Evolutionary conservation across 768 basidiomycete genomes (phyloP).

Genomic region (Glaciozyma martinii): DNA sequence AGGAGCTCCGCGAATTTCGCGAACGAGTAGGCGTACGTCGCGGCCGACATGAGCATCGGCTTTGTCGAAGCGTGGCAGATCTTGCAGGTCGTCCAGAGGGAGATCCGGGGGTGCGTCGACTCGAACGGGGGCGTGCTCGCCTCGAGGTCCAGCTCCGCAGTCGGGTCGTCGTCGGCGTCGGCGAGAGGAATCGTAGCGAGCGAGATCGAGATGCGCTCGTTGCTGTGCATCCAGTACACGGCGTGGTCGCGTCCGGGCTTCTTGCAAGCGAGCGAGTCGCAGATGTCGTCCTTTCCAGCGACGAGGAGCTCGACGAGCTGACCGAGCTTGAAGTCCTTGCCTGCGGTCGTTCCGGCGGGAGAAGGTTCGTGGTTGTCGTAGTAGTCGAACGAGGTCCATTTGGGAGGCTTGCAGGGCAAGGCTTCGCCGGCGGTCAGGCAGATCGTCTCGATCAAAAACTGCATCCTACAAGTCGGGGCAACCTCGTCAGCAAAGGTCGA

Average conservation of each 20-base stretch:
- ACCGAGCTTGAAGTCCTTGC: conserved; percentile 4
- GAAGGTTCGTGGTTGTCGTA: background rate
- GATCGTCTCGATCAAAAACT: conserved; percentile 24
- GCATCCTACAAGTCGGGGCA: conserved; percentile 16
- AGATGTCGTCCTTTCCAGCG: background rate
- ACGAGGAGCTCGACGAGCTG: conserved; percentile 8
- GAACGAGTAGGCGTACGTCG: conserved; percentile 5
- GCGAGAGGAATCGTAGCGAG: background rate
- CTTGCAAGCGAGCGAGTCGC: background rate
- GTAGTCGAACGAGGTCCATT: conserved; percentile 16
- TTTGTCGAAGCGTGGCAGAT: conserved; percentile 3
- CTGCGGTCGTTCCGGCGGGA: background rate
- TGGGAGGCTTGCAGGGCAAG: conserved; percentile 16
- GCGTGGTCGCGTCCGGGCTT: conserved; percentile 2
- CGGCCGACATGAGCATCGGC: background rate
- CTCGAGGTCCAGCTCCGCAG: background rate
- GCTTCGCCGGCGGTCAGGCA: background rate
- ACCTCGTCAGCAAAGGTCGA: background rate
- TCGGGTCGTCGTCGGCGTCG: background rate
- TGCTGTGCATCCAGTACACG: conserved; percentile 5
- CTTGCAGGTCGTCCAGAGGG: conserved; percentile 8
- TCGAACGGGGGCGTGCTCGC: background rate
- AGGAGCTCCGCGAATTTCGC: conserved; percentile 26
- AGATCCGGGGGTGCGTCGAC: background rate
- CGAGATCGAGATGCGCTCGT: conserved; percentile 11